Percentiles rank a stretch among this genome's conserved stretches.
Conservation (phyloP, 148 eudicot species). For the Dysphania ambrosioides region DNA sequence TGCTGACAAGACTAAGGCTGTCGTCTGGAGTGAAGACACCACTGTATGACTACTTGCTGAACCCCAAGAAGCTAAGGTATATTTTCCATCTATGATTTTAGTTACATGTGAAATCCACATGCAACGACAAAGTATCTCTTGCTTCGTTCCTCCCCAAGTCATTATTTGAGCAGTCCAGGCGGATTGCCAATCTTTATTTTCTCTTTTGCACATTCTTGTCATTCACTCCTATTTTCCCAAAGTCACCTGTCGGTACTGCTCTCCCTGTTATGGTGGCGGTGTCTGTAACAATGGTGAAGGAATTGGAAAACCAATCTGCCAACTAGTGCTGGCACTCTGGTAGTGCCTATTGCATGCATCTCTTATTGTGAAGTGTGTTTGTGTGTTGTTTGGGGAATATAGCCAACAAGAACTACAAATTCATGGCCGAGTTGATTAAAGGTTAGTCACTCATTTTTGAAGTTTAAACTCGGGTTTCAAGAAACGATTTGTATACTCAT, state of each 20-base stretch:
- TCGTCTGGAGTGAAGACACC: slow-evolving; percentile 71
- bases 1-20: slow-evolving; percentile 86
- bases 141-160: slow-evolving; percentile 64
- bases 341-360: background rate
- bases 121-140: slow-evolving; percentile 52
- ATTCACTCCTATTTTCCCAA: slow-evolving; percentile 55
- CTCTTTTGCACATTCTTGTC: slow-evolving; percentile 54
- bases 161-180: slow-evolving; percentile 69
- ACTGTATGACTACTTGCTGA: slow-evolving; percentile 71
- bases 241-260: slow-evolving; percentile 49
- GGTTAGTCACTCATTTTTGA: too few species aligned
- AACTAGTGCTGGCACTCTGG: too few species aligned
- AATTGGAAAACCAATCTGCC: slow-evolving; percentile 16
- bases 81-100: background rate
- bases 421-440: too few species aligned
- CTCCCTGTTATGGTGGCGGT: slow-evolving; percentile 61
- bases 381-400: background rate
- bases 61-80: slow-evolving; percentile 94
- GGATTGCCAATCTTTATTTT: slow-evolving; percentile 72
- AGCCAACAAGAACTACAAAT: too few species aligned
- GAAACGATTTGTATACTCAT: too few species aligned
- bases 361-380: background rate
- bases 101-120: too few species aligned
- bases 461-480: too few species aligned
- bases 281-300: slow-evolving; percentile 64